These are phyloP conservation scores for Colletotrichum filicis DNA, from an alignment of 2,329 filamentous ascomycete species.

Conservation along the genomic window DNA sequence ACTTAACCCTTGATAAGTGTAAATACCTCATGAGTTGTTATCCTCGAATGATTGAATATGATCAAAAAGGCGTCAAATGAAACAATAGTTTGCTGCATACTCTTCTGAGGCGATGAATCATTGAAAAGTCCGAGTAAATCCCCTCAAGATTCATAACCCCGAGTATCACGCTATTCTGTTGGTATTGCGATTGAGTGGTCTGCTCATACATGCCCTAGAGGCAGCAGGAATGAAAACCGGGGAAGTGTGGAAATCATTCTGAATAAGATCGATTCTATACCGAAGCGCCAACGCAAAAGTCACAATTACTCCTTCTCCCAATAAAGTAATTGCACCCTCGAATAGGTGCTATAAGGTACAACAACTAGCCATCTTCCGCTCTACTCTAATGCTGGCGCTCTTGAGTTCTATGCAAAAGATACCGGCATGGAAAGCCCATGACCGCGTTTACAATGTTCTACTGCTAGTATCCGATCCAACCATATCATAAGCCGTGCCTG, in stretches of 20 bases:
- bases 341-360: background rate
- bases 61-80: too few species aligned
- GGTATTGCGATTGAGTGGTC: too few species aligned
- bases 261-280: background rate
- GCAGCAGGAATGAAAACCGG: too few species aligned
- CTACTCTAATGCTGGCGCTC: background rate
- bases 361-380: background rate
- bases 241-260: fast-evolving
- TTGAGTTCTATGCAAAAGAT: background rate
- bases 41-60: too few species aligned
- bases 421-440: background rate
- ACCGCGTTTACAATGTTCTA: background rate
- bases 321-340: background rate
- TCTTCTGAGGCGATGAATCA: too few species aligned
- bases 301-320: background rate
- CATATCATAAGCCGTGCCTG: slow-evolving; percentile 35
- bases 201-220: too few species aligned
- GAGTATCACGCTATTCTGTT: too few species aligned
- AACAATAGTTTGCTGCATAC: too few species aligned
- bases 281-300: background rate
- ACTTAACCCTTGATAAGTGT: too few species aligned
- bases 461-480: slow-evolving; percentile 21
- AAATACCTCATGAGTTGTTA: too few species aligned
- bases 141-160: too few species aligned
- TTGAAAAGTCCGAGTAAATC: too few species aligned